phyloP scores from a whole-genome alignment of 257 asterid genomes.

The Perilla frutescens region DNA sequence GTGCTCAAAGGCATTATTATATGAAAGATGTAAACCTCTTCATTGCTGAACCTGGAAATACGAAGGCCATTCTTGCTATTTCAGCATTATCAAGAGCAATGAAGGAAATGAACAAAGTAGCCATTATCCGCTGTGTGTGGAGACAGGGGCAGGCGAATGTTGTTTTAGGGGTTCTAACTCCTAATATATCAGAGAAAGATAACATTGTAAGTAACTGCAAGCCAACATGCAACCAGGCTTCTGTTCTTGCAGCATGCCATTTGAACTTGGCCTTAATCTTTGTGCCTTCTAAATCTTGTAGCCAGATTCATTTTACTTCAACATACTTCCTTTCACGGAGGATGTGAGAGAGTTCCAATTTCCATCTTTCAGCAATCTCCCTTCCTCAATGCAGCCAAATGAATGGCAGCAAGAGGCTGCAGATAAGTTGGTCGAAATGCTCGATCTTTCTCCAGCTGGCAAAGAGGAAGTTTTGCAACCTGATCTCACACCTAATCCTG shows the following conservation, averaged over 20 bases:
- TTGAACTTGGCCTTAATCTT: constrained; percentile 17
- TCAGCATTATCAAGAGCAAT: constrained; percentile 93
- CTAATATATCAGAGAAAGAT: constrained; percentile 73
- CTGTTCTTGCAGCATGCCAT: constrained; percentile 10
- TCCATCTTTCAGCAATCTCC: constrained; percentile 88
- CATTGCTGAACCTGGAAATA: constrained; percentile 88
- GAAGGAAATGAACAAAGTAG: constrained; percentile 88
- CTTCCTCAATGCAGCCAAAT: constrained; percentile 83
- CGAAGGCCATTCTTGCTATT: constrained; percentile 69
- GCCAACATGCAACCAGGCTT: neutral
- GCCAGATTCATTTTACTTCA: constrained; percentile 97
- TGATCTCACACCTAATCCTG: constrained; percentile 86
- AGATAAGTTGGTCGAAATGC: constrained; percentile 85
- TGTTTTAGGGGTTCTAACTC: constrained; percentile 86
- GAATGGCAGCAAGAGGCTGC: constrained; percentile 85
- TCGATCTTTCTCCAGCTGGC: constrained; percentile 84
- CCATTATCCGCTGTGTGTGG: constrained; percentile 96
- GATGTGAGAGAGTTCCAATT: constrained; percentile 96
- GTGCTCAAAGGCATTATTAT: constrained; percentile 73
- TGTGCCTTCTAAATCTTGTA: constrained; percentile 38
- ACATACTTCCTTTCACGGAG: constrained; percentile 97
- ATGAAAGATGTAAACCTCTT: constrained; percentile 94
- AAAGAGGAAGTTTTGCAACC: constrained; percentile 83
- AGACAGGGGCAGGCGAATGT: constrained; percentile 95
- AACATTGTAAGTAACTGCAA: constrained; percentile 57